These are phyloP conservation scores for Malassezia dermatis DNA, from an alignment of 1,284 basidiomycete genomes.

Conservation along the genomic window DNA sequence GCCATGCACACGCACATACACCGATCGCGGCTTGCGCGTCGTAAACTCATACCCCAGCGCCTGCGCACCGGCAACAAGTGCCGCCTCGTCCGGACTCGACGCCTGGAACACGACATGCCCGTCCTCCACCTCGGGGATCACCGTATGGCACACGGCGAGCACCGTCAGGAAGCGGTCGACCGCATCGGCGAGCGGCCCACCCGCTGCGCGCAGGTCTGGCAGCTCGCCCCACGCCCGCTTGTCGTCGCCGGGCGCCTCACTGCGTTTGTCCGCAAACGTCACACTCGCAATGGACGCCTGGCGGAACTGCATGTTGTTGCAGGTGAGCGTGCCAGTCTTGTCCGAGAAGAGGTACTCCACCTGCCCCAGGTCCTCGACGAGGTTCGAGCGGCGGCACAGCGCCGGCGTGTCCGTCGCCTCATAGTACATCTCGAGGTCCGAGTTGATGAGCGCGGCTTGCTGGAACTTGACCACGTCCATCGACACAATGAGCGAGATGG, in stretches of 20 bases:
- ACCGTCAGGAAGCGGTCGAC: constrained; percentile 78
- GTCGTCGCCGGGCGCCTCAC: constrained; percentile 47
- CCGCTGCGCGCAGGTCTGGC: constrained; percentile 51
- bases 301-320: constrained; percentile 95
- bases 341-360: constrained; percentile 98
- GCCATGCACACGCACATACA: constrained; percentile 73
- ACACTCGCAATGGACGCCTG: constrained; percentile 80
- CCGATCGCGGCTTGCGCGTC: constrained; percentile 86
- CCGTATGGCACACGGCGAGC: constrained; percentile 92
- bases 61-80: constrained; percentile 87
- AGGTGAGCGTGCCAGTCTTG: constrained; percentile 92
- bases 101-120: constrained; percentile 69
- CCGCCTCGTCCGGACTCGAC: constrained; percentile 94
- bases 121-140: constrained; percentile 75
- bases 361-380: constrained; percentile 96
- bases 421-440: constrained; percentile 70
- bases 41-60: constrained; percentile 84
- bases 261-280: constrained; percentile 66
- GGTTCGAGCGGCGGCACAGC: constrained; percentile 85
- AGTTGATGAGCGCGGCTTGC: constrained; percentile 93
- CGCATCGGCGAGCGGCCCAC: constrained; percentile 53
- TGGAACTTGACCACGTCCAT: constrained; percentile 99
- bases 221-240: constrained; percentile 58
- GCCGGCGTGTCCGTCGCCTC: constrained; percentile 88
- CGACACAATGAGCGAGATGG: constrained; percentile 96